These are phyloP conservation scores for Geotrichum phurueaensis DNA, from an alignment of 1,139 yeast species.

Conservation along the genomic window DNA sequence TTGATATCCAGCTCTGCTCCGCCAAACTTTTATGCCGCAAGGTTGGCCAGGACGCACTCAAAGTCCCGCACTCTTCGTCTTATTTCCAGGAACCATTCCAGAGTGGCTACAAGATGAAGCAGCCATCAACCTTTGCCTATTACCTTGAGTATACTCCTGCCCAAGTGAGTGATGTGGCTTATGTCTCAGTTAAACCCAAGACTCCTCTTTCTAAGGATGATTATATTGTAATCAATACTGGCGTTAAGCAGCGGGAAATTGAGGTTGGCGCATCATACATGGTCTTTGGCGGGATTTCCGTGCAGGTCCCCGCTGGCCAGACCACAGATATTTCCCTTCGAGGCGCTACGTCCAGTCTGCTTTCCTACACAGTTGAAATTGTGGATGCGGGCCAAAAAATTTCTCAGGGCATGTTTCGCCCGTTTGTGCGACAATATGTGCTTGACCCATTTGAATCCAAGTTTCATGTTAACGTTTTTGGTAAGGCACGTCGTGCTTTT, in stretches of 20 bases:
- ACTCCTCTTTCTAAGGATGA: conserved; percentile 1
- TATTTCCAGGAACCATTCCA: conserved; percentile 6
- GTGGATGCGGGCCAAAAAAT: conserved; percentile 9
- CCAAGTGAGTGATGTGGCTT: not conserved
- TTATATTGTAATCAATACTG: conserved; percentile 32
- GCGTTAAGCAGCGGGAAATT: conserved; percentile 23
- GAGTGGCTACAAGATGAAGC: conserved; percentile 9
- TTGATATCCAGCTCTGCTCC: conserved; percentile 7
- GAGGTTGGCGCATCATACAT: conserved; percentile 10
- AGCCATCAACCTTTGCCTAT: conserved; percentile 5
- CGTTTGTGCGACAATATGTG: conserved; percentile 59
- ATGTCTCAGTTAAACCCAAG: not conserved
- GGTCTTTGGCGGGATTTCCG: conserved; percentile 13
- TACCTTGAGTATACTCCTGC: conserved; percentile 10
- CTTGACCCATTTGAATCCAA: conserved; percentile 62
- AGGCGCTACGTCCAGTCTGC: conserved; percentile 53
- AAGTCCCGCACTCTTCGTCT: conserved; percentile 8
- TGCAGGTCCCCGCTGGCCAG: conserved; percentile 35
- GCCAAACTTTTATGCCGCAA: conserved; percentile 4
- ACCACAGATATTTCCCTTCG: conserved; percentile 44
- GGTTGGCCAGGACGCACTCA: not conserved
- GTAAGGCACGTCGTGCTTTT: conserved; percentile 26
- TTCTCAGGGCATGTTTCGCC: conserved; percentile 38
- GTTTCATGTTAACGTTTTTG: conserved; percentile 56
- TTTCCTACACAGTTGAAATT: conserved; percentile 44